These are phyloP conservation scores for Parafenestella ontariensis DNA, from an alignment of 2,329 filamentous ascomycete species.

Conservation along the genomic window DNA sequence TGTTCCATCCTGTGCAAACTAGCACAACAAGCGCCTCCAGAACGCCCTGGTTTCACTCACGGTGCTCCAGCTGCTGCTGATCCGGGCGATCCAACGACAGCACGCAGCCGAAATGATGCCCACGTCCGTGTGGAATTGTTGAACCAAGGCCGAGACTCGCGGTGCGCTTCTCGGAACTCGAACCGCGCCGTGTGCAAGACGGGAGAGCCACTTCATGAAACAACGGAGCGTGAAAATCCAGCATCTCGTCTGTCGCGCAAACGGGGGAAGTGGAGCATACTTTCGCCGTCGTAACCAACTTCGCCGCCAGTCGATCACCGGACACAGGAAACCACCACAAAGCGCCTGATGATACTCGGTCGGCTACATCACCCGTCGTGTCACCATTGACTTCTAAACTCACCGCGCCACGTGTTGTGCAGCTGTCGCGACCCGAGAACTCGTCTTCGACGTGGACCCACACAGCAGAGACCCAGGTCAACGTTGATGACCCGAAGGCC, in stretches of 20 bases:
- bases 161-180: conserved; percentile 10
- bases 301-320: conserved; percentile 12
- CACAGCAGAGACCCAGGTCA: conserved; percentile 1
- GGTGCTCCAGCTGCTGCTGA: conserved; percentile 21
- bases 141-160: conserved; percentile 27
- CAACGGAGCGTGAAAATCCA: conserved; percentile 20
- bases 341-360: conserved; percentile 25
- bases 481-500: neutral
- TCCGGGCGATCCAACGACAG: conserved; percentile 4
- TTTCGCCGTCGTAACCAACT: conserved; percentile 18
- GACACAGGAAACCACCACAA: conserved; percentile 11
- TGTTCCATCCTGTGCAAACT: conserved; percentile 20
- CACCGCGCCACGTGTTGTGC: conserved; percentile 19
- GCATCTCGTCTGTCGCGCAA: conserved; percentile 22
- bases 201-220: conserved; percentile 24
- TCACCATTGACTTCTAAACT: conserved; percentile 16
- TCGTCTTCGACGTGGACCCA: conserved; percentile 10
- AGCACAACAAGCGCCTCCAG: conserved; percentile 19
- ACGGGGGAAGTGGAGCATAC: conserved; percentile 15
- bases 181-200: conserved; percentile 13
- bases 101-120: conserved; percentile 17
- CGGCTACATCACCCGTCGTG: conserved; percentile 11
- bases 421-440: conserved; percentile 6
- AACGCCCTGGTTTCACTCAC: conserved; percentile 24
- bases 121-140: conserved; percentile 20